These are phyloP conservation scores for Saccharum hybrid DNA, from an alignment of 202 grass and related monocot genomes.

Conservation along the genomic window DNA sequence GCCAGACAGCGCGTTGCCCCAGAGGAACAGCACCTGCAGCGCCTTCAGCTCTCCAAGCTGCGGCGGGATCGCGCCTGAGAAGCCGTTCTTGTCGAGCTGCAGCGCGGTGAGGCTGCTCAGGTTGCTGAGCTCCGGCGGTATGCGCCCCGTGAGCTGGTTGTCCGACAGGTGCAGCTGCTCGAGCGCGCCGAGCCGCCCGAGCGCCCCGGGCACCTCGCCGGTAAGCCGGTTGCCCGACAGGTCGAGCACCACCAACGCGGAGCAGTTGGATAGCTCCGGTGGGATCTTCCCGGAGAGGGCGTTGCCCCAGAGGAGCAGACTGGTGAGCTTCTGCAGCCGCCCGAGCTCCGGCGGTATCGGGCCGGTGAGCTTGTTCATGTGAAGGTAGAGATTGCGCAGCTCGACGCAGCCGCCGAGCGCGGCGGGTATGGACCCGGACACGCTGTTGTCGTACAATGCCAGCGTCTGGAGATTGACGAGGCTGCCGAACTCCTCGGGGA, in stretches of 20 bases:
- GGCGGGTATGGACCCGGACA: constrained; percentile 70
- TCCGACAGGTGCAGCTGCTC: constrained; percentile 89
- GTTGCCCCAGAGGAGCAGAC: constrained; percentile 87
- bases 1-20: constrained; percentile 80
- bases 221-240: constrained; percentile 75
- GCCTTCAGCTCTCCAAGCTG: constrained; percentile 69
- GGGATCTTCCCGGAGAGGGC: constrained; percentile 71
- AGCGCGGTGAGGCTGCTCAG: constrained; percentile 83
- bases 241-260: constrained; percentile 74
- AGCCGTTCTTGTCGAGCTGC: constrained; percentile 80
- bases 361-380: constrained; percentile 88
- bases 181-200: constrained; percentile 62
- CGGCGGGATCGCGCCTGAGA: constrained; percentile 64
- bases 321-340: constrained; percentile 82
- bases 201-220: constrained; percentile 62
- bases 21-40: constrained; percentile 81
- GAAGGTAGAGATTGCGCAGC: constrained; percentile 81
- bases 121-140: constrained; percentile 72
- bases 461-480: constrained; percentile 82
- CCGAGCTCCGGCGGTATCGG: constrained; percentile 68
- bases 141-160: constrained; percentile 69
- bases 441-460: constrained; percentile 70
- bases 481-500: constrained; percentile 74
- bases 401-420: constrained; percentile 77
- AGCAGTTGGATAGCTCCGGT: constrained; percentile 72